phyloP scores from a whole-genome alignment of 1,139 yeast genomes.

The Arxiozyma slooffiae region DNA sequence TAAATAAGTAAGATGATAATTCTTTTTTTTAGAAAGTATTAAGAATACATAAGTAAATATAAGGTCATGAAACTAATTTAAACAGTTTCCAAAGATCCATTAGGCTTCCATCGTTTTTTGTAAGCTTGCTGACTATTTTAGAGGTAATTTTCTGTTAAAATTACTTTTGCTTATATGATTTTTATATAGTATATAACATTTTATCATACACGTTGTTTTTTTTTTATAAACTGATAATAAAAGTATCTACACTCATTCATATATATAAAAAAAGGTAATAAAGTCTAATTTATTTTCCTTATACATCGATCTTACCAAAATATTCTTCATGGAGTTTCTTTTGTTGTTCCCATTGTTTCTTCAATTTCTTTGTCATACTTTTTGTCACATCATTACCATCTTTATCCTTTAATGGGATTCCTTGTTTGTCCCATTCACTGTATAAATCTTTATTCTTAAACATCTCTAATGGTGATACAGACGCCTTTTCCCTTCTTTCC shows the following conservation, averaged over 20 bases:
- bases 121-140: too few species aligned
- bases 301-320: slow-evolving; percentile 9
- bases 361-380: slow-evolving; percentile 72
- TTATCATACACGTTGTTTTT: background rate
- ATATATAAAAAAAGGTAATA: background rate
- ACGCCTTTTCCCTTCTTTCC: slow-evolving; percentile 61
- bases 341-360: slow-evolving; percentile 70
- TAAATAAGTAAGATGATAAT: too few species aligned
- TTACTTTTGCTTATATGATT: background rate
- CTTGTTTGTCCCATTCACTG: slow-evolving; percentile 73
- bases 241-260: background rate
- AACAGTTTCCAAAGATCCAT: too few species aligned
- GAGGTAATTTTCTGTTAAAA: too few species aligned
- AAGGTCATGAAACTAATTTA: too few species aligned
- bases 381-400: slow-evolving; percentile 85
- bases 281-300: background rate
- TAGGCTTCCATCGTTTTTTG: background rate
- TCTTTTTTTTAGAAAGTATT: too few species aligned
- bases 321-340: slow-evolving; percentile 72
- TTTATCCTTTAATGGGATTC: slow-evolving; percentile 68
- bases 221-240: too few species aligned
- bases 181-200: background rate
- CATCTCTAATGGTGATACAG: slow-evolving; percentile 59
- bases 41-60: too few species aligned
- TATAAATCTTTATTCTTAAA: slow-evolving; percentile 48